Conservation (phyloP, 1,284 basidiomycete species). For the Cystobasidium pallidum region DNA sequence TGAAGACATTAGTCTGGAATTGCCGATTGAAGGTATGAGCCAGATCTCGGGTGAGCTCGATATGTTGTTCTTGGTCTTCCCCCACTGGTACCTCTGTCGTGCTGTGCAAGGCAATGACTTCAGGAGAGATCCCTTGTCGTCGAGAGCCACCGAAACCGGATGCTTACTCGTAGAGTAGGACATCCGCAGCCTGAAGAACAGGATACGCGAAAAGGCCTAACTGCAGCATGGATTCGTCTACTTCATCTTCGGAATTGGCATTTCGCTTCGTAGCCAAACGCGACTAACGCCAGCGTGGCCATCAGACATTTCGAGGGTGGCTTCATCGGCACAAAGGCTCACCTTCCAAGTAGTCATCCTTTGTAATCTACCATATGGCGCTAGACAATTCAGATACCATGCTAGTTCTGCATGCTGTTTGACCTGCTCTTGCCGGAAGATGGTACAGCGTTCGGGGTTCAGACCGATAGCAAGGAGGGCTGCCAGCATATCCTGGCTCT, state of each 20-base stretch:
- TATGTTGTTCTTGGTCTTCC: constrained; percentile 91
- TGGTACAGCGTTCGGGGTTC: constrained; percentile 71
- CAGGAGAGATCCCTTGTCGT: too few relatives aligned
- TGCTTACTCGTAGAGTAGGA: constrained; percentile 76
- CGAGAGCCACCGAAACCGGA: too few relatives aligned
- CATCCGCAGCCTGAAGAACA: constrained; percentile 89
- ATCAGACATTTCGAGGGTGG: background rate
- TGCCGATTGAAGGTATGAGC: constrained; percentile 80
- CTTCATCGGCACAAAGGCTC: constrained; percentile 43
- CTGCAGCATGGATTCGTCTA: constrained; percentile 79
- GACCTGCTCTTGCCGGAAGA: constrained; percentile 90
- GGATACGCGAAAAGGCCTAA: constrained; percentile 89
- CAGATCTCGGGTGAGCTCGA: constrained; percentile 82
- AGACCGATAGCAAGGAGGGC: constrained; percentile 82
- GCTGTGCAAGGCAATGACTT: constrained; percentile 61
- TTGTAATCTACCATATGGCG: constrained; percentile 77
- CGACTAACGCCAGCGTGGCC: constrained; percentile 62
- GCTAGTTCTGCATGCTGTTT: constrained; percentile 82
- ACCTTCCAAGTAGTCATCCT: constrained; percentile 98
- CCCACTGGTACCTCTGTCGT: constrained; percentile 93
- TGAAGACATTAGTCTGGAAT: constrained; percentile 65
- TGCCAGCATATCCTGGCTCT: constrained; percentile 79
- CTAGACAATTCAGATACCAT: constrained; percentile 86
- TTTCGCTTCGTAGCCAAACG: constrained; percentile 75
- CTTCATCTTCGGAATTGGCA: constrained; percentile 70